Conservation (phyloP, 2,329 filamentous ascomycete species). For the Fusarium citri region DNA sequence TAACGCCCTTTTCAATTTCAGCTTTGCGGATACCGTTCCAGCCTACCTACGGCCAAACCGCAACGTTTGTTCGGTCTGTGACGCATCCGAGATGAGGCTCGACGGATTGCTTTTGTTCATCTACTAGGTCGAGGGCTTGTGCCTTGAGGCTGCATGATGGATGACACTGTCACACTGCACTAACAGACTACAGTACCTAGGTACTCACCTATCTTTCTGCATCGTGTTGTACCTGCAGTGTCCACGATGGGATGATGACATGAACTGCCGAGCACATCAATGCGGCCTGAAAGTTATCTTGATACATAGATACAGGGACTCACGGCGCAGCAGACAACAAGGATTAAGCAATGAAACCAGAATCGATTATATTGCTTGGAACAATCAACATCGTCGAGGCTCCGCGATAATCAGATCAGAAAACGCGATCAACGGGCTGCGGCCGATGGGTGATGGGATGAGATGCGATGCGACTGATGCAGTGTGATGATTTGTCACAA, state of each 20-base stretch:
- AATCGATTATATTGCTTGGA: background rate
- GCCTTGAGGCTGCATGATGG: conserved; percentile 3
- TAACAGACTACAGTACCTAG: background rate
- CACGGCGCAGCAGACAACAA: conserved; percentile 20
- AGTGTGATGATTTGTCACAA: background rate
- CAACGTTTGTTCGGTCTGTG: conserved; percentile 20
- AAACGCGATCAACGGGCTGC: conserved; percentile 1
- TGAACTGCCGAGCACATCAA: conserved; percentile 26
- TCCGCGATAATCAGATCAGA: conserved; percentile 5
- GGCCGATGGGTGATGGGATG: background rate
- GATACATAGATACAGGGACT: conserved; percentile 1
- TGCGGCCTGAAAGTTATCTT: conserved; percentile 22
- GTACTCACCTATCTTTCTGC: background rate
- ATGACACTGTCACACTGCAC: background rate
- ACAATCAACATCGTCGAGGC: background rate
- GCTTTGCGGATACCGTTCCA: conserved; percentile 39
- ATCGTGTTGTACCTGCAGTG: background rate
- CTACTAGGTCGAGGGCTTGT: background rate
- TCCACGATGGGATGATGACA: conserved; percentile 14
- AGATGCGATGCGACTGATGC: background rate
- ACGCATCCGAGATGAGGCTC: conserved; percentile 42
- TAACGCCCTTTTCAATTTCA: conserved; percentile 45
- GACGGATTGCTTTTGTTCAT: conserved; percentile 40
- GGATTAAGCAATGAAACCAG: conserved; percentile 5
- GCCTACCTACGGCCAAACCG: background rate